phyloP scores from a whole-genome alignment of 2,329 filamentous ascomycete species.

The Talaromyces sp. region DNA sequence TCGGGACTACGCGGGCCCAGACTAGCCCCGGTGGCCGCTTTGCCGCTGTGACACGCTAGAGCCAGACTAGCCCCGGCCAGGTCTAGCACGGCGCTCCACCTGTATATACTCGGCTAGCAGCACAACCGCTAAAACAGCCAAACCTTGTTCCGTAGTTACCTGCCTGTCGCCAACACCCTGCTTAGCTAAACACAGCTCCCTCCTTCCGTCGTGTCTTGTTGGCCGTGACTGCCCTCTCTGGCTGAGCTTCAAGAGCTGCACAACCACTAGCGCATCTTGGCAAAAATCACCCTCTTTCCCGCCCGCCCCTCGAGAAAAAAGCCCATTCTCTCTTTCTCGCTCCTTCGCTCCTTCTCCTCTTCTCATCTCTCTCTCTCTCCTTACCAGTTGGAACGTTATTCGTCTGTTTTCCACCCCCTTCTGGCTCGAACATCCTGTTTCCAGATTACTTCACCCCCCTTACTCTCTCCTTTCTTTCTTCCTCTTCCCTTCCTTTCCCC shows the following conservation, averaged over 20 bases:
- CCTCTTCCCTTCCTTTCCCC: conserved; percentile 9
- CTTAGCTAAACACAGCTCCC: not conserved
- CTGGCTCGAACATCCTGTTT: not conserved
- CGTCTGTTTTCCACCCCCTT: not conserved
- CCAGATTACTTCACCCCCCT: not conserved
- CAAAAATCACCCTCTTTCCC: conserved; percentile 30
- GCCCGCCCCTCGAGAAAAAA: conserved; percentile 30
- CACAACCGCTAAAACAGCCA: not conserved
- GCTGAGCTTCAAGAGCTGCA: conserved; percentile 22
- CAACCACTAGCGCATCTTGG: conserved; percentile 37
- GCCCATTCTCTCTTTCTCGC: conserved; percentile 22
- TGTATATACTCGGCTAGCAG: not conserved
- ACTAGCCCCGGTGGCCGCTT: conserved; percentile 6
- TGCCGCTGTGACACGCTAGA: conserved; percentile 4
- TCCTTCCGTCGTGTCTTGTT: not conserved
- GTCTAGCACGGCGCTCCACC: not conserved
- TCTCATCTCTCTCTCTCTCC: conserved; percentile 16
- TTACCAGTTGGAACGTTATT: not conserved
- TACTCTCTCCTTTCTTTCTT: not conserved
- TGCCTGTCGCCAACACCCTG: not conserved
- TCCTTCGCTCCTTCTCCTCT: conserved; percentile 15
- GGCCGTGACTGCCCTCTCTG: not conserved
- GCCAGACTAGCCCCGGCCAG: not conserved
- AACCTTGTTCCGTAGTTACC: not conserved
- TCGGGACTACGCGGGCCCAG: conserved; percentile 1